phyloP scores from a whole-genome alignment of 2,329 filamentous ascomycete species.

The Drechslerella stenobrocha region DNA sequence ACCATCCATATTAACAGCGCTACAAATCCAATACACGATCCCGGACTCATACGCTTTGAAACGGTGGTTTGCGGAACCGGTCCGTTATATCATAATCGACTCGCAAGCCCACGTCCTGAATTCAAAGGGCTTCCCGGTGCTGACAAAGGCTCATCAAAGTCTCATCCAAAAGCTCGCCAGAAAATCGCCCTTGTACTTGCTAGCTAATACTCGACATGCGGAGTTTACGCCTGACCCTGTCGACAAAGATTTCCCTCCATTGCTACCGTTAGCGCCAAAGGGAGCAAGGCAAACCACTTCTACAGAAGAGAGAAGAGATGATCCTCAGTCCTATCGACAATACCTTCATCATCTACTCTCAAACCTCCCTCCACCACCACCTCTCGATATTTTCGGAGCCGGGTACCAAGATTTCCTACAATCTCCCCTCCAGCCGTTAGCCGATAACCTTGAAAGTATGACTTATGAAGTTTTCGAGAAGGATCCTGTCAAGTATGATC shows the following conservation, averaged over 20 bases:
- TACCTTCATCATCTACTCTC: constrained; percentile 84
- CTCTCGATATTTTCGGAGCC: constrained; percentile 68
- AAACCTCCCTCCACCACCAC: constrained; percentile 70
- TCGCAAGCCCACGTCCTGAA: constrained; percentile 65
- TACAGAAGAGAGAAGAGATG: constrained; percentile 57
- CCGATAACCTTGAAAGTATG: constrained; percentile 93
- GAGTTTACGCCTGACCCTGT: constrained; percentile 56
- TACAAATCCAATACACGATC: constrained; percentile 56
- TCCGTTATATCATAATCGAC: constrained; percentile 65
- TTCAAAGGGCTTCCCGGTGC: constrained; percentile 65
- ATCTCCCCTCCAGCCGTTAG: constrained; percentile 88
- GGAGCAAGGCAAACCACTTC: constrained; percentile 48
- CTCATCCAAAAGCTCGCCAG: constrained; percentile 68
- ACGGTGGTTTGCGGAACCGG: constrained; percentile 70
- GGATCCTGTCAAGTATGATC: constrained; percentile 95
- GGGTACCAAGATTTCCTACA: constrained; percentile 94
- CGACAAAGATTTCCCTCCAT: constrained; percentile 52
- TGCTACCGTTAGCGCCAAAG: constrained; percentile 33
- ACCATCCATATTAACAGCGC: constrained; percentile 56
- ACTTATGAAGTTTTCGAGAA: constrained; percentile 99
- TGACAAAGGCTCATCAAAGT: constrained; percentile 65
- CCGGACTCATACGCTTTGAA: constrained; percentile 60
- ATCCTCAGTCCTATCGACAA: constrained; percentile 69
- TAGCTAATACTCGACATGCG: constrained; percentile 60
- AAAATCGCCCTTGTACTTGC: constrained; percentile 66